Conservation (phyloP, 139 green algal species). For the Coelastrella sp. region DNA sequence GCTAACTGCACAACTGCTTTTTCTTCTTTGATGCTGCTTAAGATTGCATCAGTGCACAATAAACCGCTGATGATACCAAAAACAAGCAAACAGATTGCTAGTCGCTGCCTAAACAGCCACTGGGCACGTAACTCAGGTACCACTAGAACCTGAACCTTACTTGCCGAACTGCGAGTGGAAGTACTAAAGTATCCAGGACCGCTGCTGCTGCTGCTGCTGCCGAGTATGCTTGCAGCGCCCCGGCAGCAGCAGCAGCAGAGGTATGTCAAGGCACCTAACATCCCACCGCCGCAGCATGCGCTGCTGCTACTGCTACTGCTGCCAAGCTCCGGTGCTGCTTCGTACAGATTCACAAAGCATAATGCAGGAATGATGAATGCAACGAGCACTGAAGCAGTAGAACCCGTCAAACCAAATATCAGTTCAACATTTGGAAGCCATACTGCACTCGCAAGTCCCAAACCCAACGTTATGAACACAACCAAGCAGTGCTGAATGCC, state of each 20-base stretch:
- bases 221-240: background rate
- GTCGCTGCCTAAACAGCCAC: slow-evolving; percentile 52
- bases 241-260: background rate
- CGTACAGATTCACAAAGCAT: slow-evolving; percentile 70
- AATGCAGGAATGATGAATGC: slow-evolving; percentile 81
- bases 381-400: slow-evolving; percentile 80
- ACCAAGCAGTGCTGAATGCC: slow-evolving; percentile 52
- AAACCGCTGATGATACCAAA: slow-evolving; percentile 79
- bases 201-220: background rate
- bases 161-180: background rate
- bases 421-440: slow-evolving; percentile 88
- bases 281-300: background rate
- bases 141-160: slow-evolving; percentile 10
- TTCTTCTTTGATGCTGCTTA: slow-evolving; percentile 79
- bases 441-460: slow-evolving; percentile 61
- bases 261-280: background rate
- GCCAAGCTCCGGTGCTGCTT: slow-evolving; percentile 24
- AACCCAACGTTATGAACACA: slow-evolving; percentile 56
- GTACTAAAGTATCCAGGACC: background rate
- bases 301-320: slow-evolving; percentile 10
- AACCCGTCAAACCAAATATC: slow-evolving; percentile 87
- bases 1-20: slow-evolving; percentile 83
- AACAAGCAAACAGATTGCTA: slow-evolving; percentile 71
- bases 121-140: slow-evolving; percentile 32
- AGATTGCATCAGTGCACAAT: slow-evolving; percentile 77